phyloP scores from a whole-genome alignment of 2,329 filamentous ascomycete species.

The Fusarium sp. region DNA sequence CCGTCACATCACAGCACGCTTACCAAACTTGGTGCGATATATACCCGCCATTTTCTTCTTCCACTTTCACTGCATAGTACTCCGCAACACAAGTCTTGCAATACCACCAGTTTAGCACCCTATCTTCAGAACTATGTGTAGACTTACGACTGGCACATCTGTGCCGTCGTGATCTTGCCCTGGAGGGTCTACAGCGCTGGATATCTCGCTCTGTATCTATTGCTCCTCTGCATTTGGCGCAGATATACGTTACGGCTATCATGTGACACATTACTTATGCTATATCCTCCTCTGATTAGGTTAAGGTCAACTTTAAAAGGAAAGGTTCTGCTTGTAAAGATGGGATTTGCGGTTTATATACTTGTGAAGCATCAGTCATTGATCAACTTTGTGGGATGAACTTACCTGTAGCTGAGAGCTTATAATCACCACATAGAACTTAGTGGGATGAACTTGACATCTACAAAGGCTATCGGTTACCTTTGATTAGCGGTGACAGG shows the following conservation, averaged over 20 bases:
- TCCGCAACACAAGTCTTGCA: neutral
- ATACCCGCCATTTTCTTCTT: neutral
- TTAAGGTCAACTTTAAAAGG: too few species aligned
- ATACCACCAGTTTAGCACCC: neutral
- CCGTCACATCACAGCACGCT: too few species aligned
- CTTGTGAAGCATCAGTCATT: neutral
- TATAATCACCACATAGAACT: too few species aligned
- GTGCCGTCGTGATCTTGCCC: neutral
- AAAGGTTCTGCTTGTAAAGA: fast-evolving
- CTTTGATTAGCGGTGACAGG: too few species aligned
- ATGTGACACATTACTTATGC: neutral
- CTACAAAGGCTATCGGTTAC: fast-evolving
- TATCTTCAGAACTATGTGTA: neutral
- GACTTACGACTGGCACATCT: neutral
- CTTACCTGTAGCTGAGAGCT: too few species aligned
- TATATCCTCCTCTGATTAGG: fast-evolving
- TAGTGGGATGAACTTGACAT: fast-evolving
- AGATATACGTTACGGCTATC: neutral
- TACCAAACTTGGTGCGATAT: neutral
- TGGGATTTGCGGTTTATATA: neutral
- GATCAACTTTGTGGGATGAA: fast-evolving
- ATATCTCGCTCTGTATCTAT: neutral
- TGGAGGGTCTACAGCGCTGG: neutral
- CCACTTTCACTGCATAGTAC: neutral
- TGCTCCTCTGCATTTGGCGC: neutral